phyloP scores from a whole-genome alignment of 306 rosid genomes.

The Lablab purpureus region DNA sequence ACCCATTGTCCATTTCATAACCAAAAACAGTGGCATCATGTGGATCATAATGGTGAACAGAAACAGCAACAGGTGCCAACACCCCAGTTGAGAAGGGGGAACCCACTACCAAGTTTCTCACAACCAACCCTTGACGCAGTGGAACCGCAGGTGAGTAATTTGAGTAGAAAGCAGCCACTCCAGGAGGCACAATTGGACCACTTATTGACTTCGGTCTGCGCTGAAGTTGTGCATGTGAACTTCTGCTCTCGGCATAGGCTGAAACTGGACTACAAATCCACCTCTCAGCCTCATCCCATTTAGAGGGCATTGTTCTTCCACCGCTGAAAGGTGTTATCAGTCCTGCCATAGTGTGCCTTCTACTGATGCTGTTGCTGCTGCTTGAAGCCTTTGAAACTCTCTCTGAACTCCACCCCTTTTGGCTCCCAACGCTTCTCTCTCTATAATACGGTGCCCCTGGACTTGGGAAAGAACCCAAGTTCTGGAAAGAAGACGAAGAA shows the following conservation, averaged over 20 bases:
- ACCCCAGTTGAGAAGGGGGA: slow-evolving; percentile 84
- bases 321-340: slow-evolving; percentile 58
- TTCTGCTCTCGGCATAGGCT: slow-evolving; percentile 46
- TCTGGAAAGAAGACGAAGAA: slow-evolving; percentile 52
- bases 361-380: slow-evolving; percentile 41
- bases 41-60: slow-evolving; percentile 49
- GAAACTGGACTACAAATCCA: slow-evolving; percentile 90
- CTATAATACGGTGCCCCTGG: slow-evolving; percentile 64
- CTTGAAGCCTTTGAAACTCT: slow-evolving; percentile 55
- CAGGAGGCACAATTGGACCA: slow-evolving; percentile 81
- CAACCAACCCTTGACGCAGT: slow-evolving; percentile 54
- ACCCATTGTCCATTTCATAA: slow-evolving; percentile 51
- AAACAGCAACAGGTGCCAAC: slow-evolving; percentile 66
- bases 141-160: slow-evolving; percentile 54
- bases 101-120: slow-evolving; percentile 53
- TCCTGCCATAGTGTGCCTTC: slow-evolving; percentile 58
- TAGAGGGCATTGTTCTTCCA: slow-evolving; percentile 83
- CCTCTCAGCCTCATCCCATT: slow-evolving; percentile 97
- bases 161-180: slow-evolving; percentile 53
- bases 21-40: slow-evolving; percentile 40
- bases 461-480: slow-evolving; percentile 54
- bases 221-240: slow-evolving; percentile 52
- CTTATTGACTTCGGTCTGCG: slow-evolving; percentile 78
- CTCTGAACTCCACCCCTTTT: slow-evolving; percentile 87
- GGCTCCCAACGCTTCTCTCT: slow-evolving; percentile 48